These are phyloP conservation scores for Rhizophlyctis rosea DNA, from an alignment of 192 early-diverging fungal species.

Conservation along the genomic window DNA sequence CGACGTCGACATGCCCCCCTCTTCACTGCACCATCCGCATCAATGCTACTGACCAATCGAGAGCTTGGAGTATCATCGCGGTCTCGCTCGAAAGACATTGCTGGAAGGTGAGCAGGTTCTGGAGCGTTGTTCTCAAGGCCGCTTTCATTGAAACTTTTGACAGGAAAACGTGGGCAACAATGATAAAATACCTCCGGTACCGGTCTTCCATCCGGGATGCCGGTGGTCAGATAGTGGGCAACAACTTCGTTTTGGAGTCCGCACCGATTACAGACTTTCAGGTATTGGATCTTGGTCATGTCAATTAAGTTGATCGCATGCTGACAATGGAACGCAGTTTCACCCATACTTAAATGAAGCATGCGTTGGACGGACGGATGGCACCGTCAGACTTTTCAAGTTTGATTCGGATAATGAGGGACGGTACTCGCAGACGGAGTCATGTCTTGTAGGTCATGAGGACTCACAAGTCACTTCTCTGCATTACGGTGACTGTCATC, in stretches of 20 bases:
- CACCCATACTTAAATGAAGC: constrained; percentile 18
- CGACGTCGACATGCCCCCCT: background rate
- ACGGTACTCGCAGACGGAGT: background rate
- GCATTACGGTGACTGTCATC: background rate
- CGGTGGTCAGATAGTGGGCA: constrained; percentile 14
- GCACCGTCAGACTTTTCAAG: constrained; percentile 7
- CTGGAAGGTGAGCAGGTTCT: background rate
- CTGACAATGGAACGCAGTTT: no score
- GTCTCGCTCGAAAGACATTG: background rate
- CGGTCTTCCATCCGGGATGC: constrained; percentile 11
- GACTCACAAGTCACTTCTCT: background rate
- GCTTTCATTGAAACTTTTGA: no score
- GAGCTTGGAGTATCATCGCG: background rate
- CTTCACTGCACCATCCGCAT: background rate
- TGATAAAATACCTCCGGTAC: constrained; percentile 21
- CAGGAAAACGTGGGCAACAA: constrained; percentile 17
- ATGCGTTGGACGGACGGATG: constrained; percentile 15
- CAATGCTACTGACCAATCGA: constrained; percentile 7
- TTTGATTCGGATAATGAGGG: background rate
- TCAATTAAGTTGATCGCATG: no score
- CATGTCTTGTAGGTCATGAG: background rate
- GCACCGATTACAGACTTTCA: constrained; percentile 24
- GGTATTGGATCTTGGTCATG: no score
- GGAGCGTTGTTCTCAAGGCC: no score
- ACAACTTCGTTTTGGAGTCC: constrained; percentile 12